Conservation (phyloP, 1,139 yeast species). For the Blastobotrys persicus region DNA sequence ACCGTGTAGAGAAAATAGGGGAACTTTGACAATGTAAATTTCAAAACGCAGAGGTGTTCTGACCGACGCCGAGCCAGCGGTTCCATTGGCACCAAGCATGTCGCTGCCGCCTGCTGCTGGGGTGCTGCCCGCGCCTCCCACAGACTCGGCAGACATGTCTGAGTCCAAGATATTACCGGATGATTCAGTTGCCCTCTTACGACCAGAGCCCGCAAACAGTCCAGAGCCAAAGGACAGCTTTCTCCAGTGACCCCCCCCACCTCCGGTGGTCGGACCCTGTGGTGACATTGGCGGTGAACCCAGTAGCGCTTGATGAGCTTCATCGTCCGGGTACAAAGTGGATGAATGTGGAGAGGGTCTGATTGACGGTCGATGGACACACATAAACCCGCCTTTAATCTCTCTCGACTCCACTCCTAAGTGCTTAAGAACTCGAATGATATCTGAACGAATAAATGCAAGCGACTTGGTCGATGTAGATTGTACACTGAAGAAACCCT, state of each 20-base stretch:
- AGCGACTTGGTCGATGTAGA: constrained; percentile 92
- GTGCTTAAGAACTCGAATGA: constrained; percentile 72
- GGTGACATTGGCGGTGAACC: constrained; percentile 20
- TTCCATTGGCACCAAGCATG: constrained; percentile 42
- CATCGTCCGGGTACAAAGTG: constrained; percentile 11
- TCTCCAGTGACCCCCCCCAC: constrained; percentile 34
- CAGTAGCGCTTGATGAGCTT: constrained; percentile 26
- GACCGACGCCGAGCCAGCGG: constrained; percentile 19
- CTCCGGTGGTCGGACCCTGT: constrained; percentile 6
- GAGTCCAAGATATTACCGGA: constrained; percentile 29
- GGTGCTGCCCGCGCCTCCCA: constrained; percentile 37
- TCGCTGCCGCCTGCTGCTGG: constrained; percentile 54
- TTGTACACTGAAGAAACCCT: constrained; percentile 93
- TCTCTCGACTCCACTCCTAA: constrained; percentile 83
- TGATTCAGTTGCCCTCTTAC: constrained; percentile 24
- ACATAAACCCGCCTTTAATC: constrained; percentile 91
- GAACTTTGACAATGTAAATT: constrained; percentile 88
- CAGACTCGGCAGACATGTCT: constrained; percentile 38
- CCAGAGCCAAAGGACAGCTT: constrained; percentile 38
- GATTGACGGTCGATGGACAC: constrained; percentile 60
- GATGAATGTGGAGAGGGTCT: constrained; percentile 22
- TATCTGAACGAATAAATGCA: constrained; percentile 82
- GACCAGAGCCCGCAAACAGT: constrained; percentile 23
- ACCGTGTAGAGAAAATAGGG: constrained; percentile 86
- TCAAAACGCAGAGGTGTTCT: constrained; percentile 76